A percentile compares a stretch with the other conserved stretches of the same genome.
phyloP scores from a whole-genome alignment of 768 basidiomycete genomes.

The Hygrophoropsis aurantiaca region DNA sequence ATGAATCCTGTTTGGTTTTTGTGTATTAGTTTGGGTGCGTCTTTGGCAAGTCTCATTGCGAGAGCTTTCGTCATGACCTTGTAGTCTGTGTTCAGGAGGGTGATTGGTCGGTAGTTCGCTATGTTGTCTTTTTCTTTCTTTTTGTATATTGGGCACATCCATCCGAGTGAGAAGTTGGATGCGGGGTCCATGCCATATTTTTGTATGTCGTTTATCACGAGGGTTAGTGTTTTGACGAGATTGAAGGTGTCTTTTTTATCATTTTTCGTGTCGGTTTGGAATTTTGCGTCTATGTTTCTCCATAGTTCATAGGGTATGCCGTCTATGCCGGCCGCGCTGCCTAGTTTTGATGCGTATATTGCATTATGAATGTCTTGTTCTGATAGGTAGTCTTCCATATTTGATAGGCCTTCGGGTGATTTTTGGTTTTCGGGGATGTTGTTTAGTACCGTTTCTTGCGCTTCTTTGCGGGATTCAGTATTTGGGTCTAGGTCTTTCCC shows the following conservation, averaged over 20 bases:
- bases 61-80: slow-evolving; percentile 16
- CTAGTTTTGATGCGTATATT: slow-evolving; percentile 12
- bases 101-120: slow-evolving; percentile 13
- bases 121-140: slow-evolving; percentile 10
- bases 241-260: slow-evolving; percentile 4
- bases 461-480: background rate
- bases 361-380: slow-evolving; percentile 13
- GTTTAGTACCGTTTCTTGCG: background rate
- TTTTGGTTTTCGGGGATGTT: background rate
- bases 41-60: background rate
- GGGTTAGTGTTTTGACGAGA: background rate
- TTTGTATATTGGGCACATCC: slow-evolving; percentile 27
- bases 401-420: background rate
- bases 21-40: slow-evolving; percentile 7
- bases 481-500: background rate
- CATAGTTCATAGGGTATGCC: slow-evolving; percentile 29
- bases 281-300: slow-evolving; percentile 6
- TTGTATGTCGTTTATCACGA: slow-evolving; percentile 26
- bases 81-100: slow-evolving; percentile 18
- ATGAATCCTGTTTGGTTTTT: slow-evolving; percentile 36
- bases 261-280: background rate
- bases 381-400: background rate
- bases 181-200: background rate
- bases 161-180: slow-evolving; percentile 8
- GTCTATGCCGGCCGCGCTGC: slow-evolving; percentile 22